Evolutionary conservation across 169 alveolate species (phyloP), one percentile per base, ranked within the genome.

Genomic region (Cyclospora cayetanensis): DNA sequence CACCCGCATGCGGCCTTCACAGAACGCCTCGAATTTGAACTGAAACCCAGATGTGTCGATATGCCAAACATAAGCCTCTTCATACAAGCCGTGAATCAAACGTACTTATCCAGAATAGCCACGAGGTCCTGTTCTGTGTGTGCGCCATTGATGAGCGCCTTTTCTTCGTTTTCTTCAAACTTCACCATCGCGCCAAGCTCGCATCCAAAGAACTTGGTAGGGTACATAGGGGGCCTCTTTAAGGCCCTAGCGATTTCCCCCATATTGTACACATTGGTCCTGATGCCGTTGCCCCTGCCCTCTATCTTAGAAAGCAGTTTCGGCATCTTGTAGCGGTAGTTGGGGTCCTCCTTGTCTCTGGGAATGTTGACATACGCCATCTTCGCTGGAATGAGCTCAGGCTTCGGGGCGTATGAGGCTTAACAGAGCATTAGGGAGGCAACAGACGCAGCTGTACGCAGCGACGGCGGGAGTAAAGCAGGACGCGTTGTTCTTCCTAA

Each of bases 231-330:
- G 2, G 97, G 98, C 35, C 98, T 92, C 84, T 97, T 97, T 46
- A 97, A 91, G 7, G 98, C 97, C 53, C 99, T 95, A 0, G 99
- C 99, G 68, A 99, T 98, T 68, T 99, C 99, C 31, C 98, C 99
- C 97, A 98, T 96, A 92, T 99, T 99, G 65, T 97, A 95, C 31
- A 99, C 96, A 94, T 98, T 98, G 31, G 99, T 99, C 94, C 98
- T 97, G 72, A 98, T 98, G 29, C 96, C 96, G 77, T 94, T 94
- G 22, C 96, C 96, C 0, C 96, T 68, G 31, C 96, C 95, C 72
- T 94, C 95, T n/a, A 90, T 90, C 92, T 92, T 94, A 4, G 95
- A 90, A n/a, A 91, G 72, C 80, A 94, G 41, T 66, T 85, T 88
- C 41, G 96, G 96, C 96, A 94, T 94, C 55, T 92, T 94, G 92